phyloP scores from a whole-genome alignment of 225 moss, liverwort and hornwort species.

The Rhytidiadelphus loreus region DNA sequence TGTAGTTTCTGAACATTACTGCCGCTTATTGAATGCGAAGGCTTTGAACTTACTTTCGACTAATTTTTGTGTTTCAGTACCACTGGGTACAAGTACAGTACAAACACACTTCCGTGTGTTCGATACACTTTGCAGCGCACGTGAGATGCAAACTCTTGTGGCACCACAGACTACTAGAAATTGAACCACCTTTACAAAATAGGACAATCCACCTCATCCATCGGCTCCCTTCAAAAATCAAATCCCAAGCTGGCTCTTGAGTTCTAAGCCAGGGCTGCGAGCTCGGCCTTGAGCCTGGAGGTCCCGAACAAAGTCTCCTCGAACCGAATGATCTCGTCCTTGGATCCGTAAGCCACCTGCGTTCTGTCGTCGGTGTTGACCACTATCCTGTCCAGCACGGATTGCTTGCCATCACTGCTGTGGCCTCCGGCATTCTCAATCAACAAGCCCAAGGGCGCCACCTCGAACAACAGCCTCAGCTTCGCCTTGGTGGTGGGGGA shows the following conservation, averaged over 20 bases:
- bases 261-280: slow-evolving; percentile 9
- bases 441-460: slow-evolving; percentile 84
- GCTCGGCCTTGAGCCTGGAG: slow-evolving; percentile 56
- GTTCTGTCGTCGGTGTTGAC: slow-evolving; percentile 81
- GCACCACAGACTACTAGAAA: neutral
- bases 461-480: slow-evolving; percentile 80
- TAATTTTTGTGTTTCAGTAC: slow-evolving; percentile 6
- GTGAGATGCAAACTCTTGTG: neutral
- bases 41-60: slow-evolving; percentile 2
- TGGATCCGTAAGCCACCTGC: slow-evolving; percentile 90
- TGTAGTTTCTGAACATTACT: neutral
- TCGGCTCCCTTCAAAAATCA: neutral
- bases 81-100: neutral
- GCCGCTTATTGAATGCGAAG: neutral
- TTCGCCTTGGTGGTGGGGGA: slow-evolving; percentile 91
- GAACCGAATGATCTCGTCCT: slow-evolving; percentile 78
- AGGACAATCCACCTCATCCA: neutral
- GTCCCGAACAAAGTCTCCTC: slow-evolving; percentile 69
- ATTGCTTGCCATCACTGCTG: slow-evolving; percentile 87
- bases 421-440: slow-evolving; percentile 92
- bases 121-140: neutral
- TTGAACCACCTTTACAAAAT: slow-evolving; percentile 11
- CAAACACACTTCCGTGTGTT: neutral
- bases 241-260: neutral
- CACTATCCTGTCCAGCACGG: slow-evolving; percentile 67